Evolutionary conservation across 108 stramenopile genomes (phyloP), one percentile per base, ranked within the genome.

Genomic region (Pseudonitzschia pungens): DNA sequence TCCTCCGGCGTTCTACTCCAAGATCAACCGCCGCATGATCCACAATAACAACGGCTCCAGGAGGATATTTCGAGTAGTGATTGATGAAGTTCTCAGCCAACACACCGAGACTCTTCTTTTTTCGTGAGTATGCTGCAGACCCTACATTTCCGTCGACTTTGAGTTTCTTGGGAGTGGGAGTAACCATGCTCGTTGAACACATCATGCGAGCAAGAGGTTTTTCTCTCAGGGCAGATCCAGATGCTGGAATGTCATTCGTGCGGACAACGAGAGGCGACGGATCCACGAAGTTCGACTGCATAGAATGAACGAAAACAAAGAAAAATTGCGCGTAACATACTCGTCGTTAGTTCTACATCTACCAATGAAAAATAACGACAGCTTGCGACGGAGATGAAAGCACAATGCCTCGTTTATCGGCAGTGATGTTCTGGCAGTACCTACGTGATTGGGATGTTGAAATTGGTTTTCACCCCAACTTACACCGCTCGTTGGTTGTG

Each of bases 1-100:
- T 96, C 24, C 97, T 82, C 22, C 97, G 82, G 27, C 96, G 87
- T 71, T 94, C 93, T 21, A 98, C 96, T 14, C 88, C 94, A 53
- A 97, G 72, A 31, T 84, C 77, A 1, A 64, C 60, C 20, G 97
- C 95, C 8, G 92, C 86, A 57, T 89, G 77, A 68, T 92, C 92
- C 52, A 84, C 73, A 22, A 84, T 55, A 29, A 80, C 63, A 26
- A 58, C 70, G 4, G 79, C 68, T 12, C 79, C 79, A 10, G n/a
- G 29, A 6, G 83, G 75, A 22, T 41, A 27, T 22, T 74, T 26
- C 40, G 68, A 41, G 50, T 72, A 80, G n/a, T 54, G 43, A 7
- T 83, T 81, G 71, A 92, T 73, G 68, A 96, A 93, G 76, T 83
- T 86, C 65, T 83, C 76, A 22, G 89, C 89, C 33, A 93, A 69